These are phyloP conservation scores for Takakia lepidozioides DNA, from an alignment of 225 moss, liverwort and hornwort genomes.

Conservation along the genomic window DNA sequence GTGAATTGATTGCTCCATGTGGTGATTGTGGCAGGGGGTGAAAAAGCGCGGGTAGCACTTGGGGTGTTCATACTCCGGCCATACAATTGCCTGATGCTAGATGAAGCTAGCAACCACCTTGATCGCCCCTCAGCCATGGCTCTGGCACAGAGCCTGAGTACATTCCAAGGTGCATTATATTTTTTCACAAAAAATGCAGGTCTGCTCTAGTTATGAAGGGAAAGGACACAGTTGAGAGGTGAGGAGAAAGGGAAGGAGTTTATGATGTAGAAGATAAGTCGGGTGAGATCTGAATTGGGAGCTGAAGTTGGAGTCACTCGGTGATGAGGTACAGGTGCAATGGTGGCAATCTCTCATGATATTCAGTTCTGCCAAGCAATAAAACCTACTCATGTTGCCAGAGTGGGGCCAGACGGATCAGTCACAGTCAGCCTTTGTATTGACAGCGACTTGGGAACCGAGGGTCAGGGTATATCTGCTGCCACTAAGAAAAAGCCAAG, in stretches of 20 bases:
- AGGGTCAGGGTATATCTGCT: conserved; percentile 10
- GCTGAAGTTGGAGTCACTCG: not conserved
- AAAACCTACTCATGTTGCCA: conserved; percentile 79
- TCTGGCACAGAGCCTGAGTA: conserved; percentile 78
- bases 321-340: conserved; percentile 47
- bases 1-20: too few relatives aligned
- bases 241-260: too few relatives aligned
- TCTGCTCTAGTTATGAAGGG: too few relatives aligned
- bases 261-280: too few relatives aligned
- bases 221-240: too few relatives aligned
- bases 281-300: not conserved
- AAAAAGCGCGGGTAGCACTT: conserved; percentile 91
- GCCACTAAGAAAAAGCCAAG: conserved; percentile 6
- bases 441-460: conserved; percentile 58
- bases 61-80: conserved; percentile 97
- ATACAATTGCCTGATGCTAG: conserved; percentile 85
- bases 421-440: conserved; percentile 65
- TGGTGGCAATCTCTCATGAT: conserved; percentile 96
- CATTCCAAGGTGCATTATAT: conserved; percentile 47
- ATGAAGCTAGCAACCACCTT: conserved; percentile 98
- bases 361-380: conserved; percentile 87
- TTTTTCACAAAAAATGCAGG: too few relatives aligned
- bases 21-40: conserved; percentile 54
- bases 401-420: conserved; percentile 61
- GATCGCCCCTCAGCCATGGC: conserved; percentile 93